Conservation (phyloP, 2,329 filamentous ascomycete species). For the Fusarium haematococcum region DNA sequence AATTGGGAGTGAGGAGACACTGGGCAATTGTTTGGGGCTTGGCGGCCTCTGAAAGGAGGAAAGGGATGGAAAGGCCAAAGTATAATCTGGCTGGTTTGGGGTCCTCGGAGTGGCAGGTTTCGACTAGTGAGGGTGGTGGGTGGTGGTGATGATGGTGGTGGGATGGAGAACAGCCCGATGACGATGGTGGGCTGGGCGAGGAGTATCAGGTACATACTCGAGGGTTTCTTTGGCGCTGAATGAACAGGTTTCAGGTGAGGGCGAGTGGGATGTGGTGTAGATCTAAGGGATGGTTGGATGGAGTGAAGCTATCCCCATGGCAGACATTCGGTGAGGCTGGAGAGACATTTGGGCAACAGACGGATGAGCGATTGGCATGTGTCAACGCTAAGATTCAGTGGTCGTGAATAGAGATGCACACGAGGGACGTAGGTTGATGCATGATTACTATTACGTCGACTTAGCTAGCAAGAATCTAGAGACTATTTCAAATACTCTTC, state of each 20-base stretch:
- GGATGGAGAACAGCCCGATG: slow-evolving; percentile 3
- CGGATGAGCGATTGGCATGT: background rate
- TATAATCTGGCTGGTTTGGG: background rate
- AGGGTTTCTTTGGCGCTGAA: background rate
- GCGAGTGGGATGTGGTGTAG: slow-evolving; percentile 25
- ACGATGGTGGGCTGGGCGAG: slow-evolving; percentile 17
- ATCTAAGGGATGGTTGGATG: slow-evolving; percentile 11
- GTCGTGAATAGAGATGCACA: background rate
- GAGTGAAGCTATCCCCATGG: background rate
- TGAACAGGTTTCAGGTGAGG: slow-evolving; percentile 2
- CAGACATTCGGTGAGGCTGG: background rate
- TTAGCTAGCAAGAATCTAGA: background rate
- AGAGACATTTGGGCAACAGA: background rate
- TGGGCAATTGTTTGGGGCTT: background rate
- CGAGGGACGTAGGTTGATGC: background rate
- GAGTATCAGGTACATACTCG: slow-evolving; percentile 29
- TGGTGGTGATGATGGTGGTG: background rate
- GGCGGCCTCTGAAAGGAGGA: background rate
- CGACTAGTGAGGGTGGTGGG: background rate
- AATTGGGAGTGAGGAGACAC: background rate
- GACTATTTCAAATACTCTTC: background rate
- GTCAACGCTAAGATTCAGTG: background rate
- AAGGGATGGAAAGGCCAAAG: background rate
- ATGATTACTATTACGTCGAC: background rate
- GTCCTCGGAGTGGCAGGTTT: background rate